phyloP scores from a whole-genome alignment of 805 yeast species.

The Nakazawaea siamensis region DNA sequence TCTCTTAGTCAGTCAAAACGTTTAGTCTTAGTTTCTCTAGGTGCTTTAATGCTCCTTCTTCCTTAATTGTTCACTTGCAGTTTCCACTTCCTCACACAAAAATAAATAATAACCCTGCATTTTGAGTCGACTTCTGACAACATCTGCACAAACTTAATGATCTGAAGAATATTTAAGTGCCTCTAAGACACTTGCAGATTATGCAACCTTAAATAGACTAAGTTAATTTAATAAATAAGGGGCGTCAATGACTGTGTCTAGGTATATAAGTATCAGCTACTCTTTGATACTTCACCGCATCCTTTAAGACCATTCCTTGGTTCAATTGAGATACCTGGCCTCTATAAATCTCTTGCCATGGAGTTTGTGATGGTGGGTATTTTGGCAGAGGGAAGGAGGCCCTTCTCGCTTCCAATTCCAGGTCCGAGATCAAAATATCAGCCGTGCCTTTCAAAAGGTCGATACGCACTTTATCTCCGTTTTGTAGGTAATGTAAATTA shows the following conservation, averaged over 20 bases:
- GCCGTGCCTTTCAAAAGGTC: constrained; percentile 15
- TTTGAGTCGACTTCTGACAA: too few species aligned
- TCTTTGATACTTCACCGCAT: constrained; percentile 17
- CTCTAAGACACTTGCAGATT: too few species aligned
- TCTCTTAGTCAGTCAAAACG: too few species aligned
- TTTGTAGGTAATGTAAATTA: constrained; percentile 15
- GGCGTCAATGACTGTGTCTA: constrained; percentile 16
- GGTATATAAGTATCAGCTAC: constrained; percentile 14
- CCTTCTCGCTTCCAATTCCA: constrained; percentile 14
- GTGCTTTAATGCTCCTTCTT: too few species aligned
- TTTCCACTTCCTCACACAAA: too few species aligned
- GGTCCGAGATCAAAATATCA: constrained; percentile 14
- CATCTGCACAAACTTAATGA: too few species aligned
- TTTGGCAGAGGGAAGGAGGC: constrained; percentile 9
- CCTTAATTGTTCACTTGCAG: too few species aligned
- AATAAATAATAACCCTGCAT: too few species aligned
- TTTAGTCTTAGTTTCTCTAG: too few species aligned
- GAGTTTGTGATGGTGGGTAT: constrained; percentile 17
- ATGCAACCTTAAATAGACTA: too few species aligned
- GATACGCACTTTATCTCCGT: constrained; percentile 16
- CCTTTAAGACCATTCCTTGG: constrained; percentile 19
- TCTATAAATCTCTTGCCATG: constrained; percentile 20
- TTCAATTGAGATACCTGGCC: constrained; percentile 17
- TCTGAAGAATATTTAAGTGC: too few species aligned
- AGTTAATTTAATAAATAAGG: too few species aligned